A percentile compares a stretch with the other conserved stretches of the same genome.
Evolutionary conservation across 176 grass and related monocot species (phyloP).

Genomic region (Aegilops sharonensis): DNA sequence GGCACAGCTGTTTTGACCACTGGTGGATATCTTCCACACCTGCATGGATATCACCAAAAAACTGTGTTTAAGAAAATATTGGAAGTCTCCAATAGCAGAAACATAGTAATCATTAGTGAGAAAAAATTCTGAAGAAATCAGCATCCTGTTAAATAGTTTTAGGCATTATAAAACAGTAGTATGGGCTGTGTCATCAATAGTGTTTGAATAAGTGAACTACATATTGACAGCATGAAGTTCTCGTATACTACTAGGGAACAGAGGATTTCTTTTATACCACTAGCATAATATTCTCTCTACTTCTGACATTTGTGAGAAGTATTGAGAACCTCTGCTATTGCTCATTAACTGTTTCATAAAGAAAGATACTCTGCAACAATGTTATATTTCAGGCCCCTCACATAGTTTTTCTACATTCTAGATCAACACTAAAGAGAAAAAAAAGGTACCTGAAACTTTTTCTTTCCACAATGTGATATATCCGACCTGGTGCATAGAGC

Average conservation of each 20-base stretch:
- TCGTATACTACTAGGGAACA: neutral
- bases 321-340: neutral
- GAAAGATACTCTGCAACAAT: neutral
- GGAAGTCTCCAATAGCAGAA: neutral
- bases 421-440: neutral
- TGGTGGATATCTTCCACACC: conserved; percentile 85
- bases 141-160: neutral
- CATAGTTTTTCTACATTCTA: neutral
- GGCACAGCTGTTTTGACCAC: conserved; percentile 93
- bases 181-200: neutral
- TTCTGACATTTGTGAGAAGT: neutral
- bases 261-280: neutral
- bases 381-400: neutral
- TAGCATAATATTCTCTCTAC: neutral
- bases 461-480: conserved; percentile 94
- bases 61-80: neutral
- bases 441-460: conserved; percentile 65
- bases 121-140: neutral
- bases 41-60: conserved; percentile 27
- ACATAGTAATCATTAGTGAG: neutral
- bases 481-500: conserved; percentile 86
- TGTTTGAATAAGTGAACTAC: neutral
- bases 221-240: neutral
- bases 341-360: neutral
- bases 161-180: neutral